Percentiles rank a stretch among this genome's conserved stretches.
These are phyloP conservation scores for Colletotrichum tropicicola DNA, from an alignment of 2,329 filamentous ascomycete species.

Conservation along the genomic window DNA sequence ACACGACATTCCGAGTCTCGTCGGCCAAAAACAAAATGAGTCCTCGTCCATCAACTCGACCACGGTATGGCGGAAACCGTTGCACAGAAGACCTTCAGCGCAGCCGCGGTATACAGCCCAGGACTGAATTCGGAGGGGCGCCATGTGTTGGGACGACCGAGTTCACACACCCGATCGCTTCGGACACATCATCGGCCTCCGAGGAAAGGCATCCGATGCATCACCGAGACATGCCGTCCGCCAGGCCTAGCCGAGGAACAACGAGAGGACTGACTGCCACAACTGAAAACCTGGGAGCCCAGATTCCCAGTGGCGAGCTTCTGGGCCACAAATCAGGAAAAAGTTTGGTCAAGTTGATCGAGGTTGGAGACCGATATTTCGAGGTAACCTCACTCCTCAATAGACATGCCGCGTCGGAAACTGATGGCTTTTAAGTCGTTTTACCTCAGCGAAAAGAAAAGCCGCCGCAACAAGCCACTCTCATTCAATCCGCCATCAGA, in stretches of 20 bases:
- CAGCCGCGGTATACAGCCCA: background rate
- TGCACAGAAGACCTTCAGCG: background rate
- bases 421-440: background rate
- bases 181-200: background rate
- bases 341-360: background rate
- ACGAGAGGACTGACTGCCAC: too few relatives aligned
- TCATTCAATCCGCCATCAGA: too few relatives aligned
- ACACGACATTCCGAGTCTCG: background rate
- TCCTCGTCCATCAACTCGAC: background rate
- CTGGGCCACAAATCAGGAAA: background rate
- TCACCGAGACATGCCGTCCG: background rate
- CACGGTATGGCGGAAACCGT: background rate
- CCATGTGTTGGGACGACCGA: background rate
- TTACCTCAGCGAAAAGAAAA: too few relatives aligned
- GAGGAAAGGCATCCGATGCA: background rate
- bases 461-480: too few relatives aligned
- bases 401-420: background rate
- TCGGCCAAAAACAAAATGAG: background rate
- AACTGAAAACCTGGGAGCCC: too few relatives aligned
- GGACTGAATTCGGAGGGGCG: background rate
- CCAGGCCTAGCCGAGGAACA: too few relatives aligned
- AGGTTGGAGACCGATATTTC: conserved; percentile 7
- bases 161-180: background rate
- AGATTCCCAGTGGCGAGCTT: background rate
- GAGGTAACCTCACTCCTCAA: background rate